Conservation (phyloP, 2,329 filamentous ascomycete genomes). For the Cladobotryum protrusum region DNA sequence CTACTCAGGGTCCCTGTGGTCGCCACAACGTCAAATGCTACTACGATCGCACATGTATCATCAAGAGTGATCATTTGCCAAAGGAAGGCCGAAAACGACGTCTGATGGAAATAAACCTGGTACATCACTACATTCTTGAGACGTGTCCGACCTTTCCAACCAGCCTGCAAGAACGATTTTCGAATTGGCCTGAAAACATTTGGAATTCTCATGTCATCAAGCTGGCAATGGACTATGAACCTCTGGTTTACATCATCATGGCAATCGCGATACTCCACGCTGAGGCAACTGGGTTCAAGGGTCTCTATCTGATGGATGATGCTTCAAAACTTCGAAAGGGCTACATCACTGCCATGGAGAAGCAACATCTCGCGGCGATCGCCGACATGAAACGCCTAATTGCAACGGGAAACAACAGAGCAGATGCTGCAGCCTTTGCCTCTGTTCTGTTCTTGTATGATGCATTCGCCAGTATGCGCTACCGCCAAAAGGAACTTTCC, state of each 20-base stretch:
- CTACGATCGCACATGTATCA: conserved; percentile 14
- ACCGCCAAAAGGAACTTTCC: conserved; percentile 9
- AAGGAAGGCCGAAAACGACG: conserved; percentile 15
- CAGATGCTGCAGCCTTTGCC: conserved; percentile 18
- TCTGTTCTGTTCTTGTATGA: conserved; percentile 18
- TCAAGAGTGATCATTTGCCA: neutral
- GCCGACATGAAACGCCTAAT: conserved; percentile 11
- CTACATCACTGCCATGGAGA: conserved; percentile 18
- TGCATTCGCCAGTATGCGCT: conserved; percentile 15
- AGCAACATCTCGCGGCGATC: conserved; percentile 14
- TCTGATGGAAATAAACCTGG: conserved; percentile 18
- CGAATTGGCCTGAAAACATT: conserved; percentile 11
- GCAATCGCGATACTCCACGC: conserved; percentile 17
- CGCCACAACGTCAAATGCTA: conserved; percentile 16
- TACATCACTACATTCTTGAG: conserved; percentile 17
- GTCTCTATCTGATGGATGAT: neutral
- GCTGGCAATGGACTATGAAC: conserved; percentile 17
- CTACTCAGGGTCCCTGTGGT: conserved; percentile 15
- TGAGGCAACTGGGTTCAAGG: conserved; percentile 2
- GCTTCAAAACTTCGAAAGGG: conserved; percentile 12
- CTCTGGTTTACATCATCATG: conserved; percentile 19
- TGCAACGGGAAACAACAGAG: neutral
- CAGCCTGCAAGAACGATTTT: conserved; percentile 15
- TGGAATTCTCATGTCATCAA: conserved; percentile 17
- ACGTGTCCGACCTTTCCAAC: conserved; percentile 13